Conservation (phyloP, 192 early-diverging fungal genomes). For the Gamsiella multidivaricata region DNA sequence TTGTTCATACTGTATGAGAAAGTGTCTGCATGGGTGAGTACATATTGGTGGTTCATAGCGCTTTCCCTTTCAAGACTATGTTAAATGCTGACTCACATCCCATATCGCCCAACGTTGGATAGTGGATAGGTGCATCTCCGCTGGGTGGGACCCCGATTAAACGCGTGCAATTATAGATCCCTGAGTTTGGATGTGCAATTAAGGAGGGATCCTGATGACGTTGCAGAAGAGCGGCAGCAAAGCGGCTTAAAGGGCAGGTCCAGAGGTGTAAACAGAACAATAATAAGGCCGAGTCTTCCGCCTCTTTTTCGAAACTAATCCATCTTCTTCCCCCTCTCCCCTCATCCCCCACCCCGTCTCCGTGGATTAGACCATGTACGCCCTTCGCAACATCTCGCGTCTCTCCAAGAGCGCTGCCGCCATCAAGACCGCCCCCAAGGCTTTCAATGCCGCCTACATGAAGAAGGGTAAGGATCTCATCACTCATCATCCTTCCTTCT, state of each 20-base stretch:
- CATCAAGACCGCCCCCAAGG: conserved; percentile 56
- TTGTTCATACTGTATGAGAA: too few relatives aligned
- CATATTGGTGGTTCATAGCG: too few relatives aligned
- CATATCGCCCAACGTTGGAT: too few relatives aligned
- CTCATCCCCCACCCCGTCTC: conserved; percentile 13
- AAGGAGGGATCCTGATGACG: too few relatives aligned
- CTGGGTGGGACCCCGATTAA: too few relatives aligned
- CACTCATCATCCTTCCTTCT: background rate
- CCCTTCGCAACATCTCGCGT: conserved; percentile 59
- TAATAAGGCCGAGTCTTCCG: conserved; percentile 20
- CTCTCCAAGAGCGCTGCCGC: conserved; percentile 56
- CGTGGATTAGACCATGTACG: conserved; percentile 57
- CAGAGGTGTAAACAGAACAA: conserved; percentile 1
- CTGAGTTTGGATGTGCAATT: too few relatives aligned
- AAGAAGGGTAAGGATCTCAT: conserved; percentile 51
- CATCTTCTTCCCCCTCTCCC: conserved; percentile 47
- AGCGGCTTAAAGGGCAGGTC: background rate
- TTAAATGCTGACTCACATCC: too few relatives aligned
- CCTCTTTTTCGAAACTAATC: conserved; percentile 38
- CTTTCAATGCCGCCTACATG: conserved; percentile 57
- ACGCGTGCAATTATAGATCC: too few relatives aligned
- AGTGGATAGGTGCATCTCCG: too few relatives aligned
- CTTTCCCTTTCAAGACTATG: too few relatives aligned
- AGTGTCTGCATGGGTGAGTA: too few relatives aligned
- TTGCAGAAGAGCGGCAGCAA: background rate